phyloP scores from a whole-genome alignment of 306 rosid genomes.

The Dryas octopetala region DNA sequence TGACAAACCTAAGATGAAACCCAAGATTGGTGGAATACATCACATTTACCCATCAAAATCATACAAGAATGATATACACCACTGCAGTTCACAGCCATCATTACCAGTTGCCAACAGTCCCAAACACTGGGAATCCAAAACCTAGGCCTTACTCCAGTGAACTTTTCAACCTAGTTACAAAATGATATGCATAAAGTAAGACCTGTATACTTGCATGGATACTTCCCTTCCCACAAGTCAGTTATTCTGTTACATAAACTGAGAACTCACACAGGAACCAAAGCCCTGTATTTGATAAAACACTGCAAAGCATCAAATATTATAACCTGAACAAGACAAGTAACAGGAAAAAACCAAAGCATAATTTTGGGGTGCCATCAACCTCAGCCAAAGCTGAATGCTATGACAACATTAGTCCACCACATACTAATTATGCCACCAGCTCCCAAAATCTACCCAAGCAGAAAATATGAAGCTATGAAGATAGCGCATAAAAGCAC shows the following conservation, averaged over 20 bases:
- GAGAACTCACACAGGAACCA: not conserved
- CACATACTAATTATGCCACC: not conserved
- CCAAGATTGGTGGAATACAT: not conserved
- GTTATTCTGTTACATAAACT: not conserved
- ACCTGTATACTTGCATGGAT: not conserved
- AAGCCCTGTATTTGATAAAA: not conserved
- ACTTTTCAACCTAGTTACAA: not conserved
- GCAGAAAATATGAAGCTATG: not conserved
- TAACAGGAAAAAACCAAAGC: not conserved
- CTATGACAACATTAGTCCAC: not conserved
- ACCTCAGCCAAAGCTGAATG: not conserved
- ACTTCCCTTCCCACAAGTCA: not conserved
- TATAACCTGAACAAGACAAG: not conserved
- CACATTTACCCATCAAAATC: constrained; percentile 6
- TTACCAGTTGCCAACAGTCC: not conserved
- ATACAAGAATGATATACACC: not conserved
- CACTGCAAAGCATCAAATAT: not conserved
- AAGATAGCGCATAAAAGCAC: not conserved
- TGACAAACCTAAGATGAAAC: not conserved
- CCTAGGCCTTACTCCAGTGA: not conserved
- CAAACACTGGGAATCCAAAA: not conserved
- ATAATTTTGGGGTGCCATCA: not conserved
- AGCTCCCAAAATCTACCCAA: not conserved
- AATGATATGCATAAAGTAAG: not conserved
- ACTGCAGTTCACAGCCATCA: not conserved